Conservation (phyloP, 169 alveolate genomes). For the Eimeria praecox region DNA sequence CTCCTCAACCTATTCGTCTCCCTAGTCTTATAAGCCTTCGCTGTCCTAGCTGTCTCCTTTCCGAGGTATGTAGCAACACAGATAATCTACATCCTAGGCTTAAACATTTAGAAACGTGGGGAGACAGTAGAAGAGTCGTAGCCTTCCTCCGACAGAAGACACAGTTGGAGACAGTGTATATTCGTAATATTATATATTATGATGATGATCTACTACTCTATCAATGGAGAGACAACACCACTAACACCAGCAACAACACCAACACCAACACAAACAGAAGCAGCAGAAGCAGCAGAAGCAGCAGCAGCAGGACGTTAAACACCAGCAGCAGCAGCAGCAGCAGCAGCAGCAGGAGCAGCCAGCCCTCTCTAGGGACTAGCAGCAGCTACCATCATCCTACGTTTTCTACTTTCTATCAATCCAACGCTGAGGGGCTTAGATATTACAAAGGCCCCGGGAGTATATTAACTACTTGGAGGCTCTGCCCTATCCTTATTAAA, state of each 20-base stretch:
- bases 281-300: neutral
- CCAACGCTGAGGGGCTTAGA: neutral
- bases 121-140: neutral
- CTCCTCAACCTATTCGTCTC: neutral
- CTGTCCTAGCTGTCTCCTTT: constrained; percentile 11
- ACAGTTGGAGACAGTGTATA: neutral
- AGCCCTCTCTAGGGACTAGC: neutral
- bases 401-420: neutral
- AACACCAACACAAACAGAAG: neutral
- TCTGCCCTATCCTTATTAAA: neutral
- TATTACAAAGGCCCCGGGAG: constrained; percentile 2
- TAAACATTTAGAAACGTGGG: constrained; percentile 17
- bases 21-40: neutral
- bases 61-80: neutral
- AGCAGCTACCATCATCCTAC: neutral
- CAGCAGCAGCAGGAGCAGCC: neutral
- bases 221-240: neutral
- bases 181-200: neutral
- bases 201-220: neutral
- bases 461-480: neutral
- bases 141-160: neutral
- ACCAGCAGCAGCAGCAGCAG: neutral
- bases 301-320: neutral
- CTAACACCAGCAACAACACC: neutral
- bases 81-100: neutral